A percentile compares a stretch with the other conserved stretches of the same genome.
Evolutionary conservation across 1,284 basidiomycete genomes (phyloP).

Genomic region (Rhodotorula sp.): DNA sequence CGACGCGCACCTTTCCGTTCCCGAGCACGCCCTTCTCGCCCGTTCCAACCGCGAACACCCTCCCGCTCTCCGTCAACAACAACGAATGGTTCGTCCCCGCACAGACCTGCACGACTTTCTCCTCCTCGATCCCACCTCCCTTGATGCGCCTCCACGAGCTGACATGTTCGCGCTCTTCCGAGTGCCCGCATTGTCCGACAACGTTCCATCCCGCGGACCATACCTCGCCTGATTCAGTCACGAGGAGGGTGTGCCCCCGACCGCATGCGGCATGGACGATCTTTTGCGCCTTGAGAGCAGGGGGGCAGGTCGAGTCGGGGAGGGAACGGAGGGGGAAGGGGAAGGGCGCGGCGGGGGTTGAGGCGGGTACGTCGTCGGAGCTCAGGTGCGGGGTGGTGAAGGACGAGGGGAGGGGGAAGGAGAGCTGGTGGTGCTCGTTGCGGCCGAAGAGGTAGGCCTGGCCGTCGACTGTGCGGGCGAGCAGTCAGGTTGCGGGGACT

Average conservation of each 20-base stretch:
- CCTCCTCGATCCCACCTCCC: slow-evolving; percentile 56
- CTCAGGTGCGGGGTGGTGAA: slow-evolving; percentile 47
- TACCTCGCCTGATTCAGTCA: slow-evolving; percentile 74
- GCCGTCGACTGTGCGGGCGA: slow-evolving; percentile 21
- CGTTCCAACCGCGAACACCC: slow-evolving; percentile 84
- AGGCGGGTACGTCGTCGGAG: slow-evolving; percentile 57
- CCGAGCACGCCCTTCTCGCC: slow-evolving; percentile 91
- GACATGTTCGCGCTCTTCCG: slow-evolving; percentile 58
- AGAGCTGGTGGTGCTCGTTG: slow-evolving; percentile 56
- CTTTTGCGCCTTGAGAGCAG: slow-evolving; percentile 60
- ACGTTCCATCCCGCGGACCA: slow-evolving; percentile 83
- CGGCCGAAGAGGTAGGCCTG: slow-evolving; percentile 80
- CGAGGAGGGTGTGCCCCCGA: slow-evolving; percentile 74
- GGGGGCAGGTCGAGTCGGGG: slow-evolving; percentile 45
- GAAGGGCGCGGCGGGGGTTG: slow-evolving; percentile 56
- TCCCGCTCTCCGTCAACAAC: slow-evolving; percentile 73
- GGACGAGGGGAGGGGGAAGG: slow-evolving; percentile 40
- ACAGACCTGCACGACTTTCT: slow-evolving; percentile 67
- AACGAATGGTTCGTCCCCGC: slow-evolving; percentile 82
- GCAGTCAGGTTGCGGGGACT: background rate
- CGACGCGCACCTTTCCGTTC: slow-evolving; percentile 76
- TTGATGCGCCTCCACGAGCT: slow-evolving; percentile 64
- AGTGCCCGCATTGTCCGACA: slow-evolving; percentile 75
- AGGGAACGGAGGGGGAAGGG: slow-evolving; percentile 57
- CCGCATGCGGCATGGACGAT: slow-evolving; percentile 82